Base-by-base conservation (phyloP, 2,329 filamentous ascomycete species). In the Nannizziopsis arthrosporioides region DNA sequence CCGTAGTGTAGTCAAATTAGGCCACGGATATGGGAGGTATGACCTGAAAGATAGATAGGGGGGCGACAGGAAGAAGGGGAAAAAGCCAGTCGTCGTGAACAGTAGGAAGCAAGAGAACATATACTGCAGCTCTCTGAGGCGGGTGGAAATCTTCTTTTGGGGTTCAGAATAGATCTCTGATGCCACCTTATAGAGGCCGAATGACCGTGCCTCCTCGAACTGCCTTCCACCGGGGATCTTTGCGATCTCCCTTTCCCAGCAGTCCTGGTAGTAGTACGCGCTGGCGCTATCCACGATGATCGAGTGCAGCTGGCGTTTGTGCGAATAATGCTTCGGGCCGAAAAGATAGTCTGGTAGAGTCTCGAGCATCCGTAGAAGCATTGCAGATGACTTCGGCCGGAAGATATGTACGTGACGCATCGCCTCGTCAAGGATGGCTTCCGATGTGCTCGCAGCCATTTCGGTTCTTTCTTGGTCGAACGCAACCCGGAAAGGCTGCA, bases 371-470 rank as follows among this genome's bases (percentile, higher is more conserved):
- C 70, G 59, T 2, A 79, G 61, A 0, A 80, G 61, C 1, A 72
- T 67, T 2, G 62, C 41, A 18, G 74, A 74, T 1, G 73, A 74
- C 39, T 73, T 67, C 0, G 77, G 76, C 2, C 65, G 71, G 62
- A 80, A 75, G 51, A 82, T 65, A 58, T 81, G 78, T 34, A 82
- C 60, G 55, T 82, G 77, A 22, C 63, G 56, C 0, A 82, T 63
- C 3, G 68, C 62, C 17, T 54, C 54, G n/a, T 54, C 51, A 11
- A 77, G 11, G 4, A 44, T 18, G 42, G 30, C 34, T 11, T 11
- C 14, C 19, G 18, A 42, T 14, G 14, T 30, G 10, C 5, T 11
- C 42, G 15, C 9, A 12, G 32, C 14, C 49, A 53, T 37, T 32
- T 41, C 48, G 30, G 12, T 59, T 51, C 5, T 57, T 49, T 11